phyloP scores from a whole-genome alignment of 2,329 filamentous ascomycete species.

The Diaporthe vaccinii region DNA sequence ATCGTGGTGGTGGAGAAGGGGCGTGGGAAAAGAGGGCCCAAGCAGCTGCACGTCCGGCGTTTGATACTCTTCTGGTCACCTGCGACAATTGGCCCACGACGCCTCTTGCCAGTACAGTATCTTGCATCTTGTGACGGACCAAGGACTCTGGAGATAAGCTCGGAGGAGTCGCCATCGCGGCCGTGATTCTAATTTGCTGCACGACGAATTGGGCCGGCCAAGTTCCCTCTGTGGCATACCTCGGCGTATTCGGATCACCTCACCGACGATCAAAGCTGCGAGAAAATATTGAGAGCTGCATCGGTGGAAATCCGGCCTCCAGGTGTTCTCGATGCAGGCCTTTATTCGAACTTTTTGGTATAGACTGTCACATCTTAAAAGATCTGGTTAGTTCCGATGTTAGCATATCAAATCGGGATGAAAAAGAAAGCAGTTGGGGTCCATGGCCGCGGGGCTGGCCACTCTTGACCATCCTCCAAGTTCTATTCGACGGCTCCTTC shows the following conservation, averaged over 20 bases:
- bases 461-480: neutral
- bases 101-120: constrained; percentile 29
- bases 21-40: constrained; percentile 35
- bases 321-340: neutral
- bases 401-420: constrained; percentile 6
- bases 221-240: constrained; percentile 3
- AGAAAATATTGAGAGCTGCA: constrained; percentile 6
- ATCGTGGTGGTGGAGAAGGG: constrained; percentile 36
- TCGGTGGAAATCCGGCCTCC: neutral
- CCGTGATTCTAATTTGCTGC: constrained; percentile 13
- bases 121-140: constrained; percentile 16
- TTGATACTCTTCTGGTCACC: constrained; percentile 33
- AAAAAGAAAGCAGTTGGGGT: neutral
- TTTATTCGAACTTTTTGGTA: neutral
- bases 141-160: constrained; percentile 22
- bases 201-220: constrained; percentile 22
- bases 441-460: constrained; percentile 5
- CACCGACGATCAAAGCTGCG: constrained; percentile 18
- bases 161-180: constrained; percentile 1
- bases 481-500: constrained; percentile 6
- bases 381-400: constrained; percentile 8
- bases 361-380: constrained; percentile 19
- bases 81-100: constrained; percentile 33
- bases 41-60: constrained; percentile 34
- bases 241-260: constrained; percentile 19